Conservation (phyloP, 2,329 filamentous ascomycete species). For the Hyphodiscus sp. region DNA sequence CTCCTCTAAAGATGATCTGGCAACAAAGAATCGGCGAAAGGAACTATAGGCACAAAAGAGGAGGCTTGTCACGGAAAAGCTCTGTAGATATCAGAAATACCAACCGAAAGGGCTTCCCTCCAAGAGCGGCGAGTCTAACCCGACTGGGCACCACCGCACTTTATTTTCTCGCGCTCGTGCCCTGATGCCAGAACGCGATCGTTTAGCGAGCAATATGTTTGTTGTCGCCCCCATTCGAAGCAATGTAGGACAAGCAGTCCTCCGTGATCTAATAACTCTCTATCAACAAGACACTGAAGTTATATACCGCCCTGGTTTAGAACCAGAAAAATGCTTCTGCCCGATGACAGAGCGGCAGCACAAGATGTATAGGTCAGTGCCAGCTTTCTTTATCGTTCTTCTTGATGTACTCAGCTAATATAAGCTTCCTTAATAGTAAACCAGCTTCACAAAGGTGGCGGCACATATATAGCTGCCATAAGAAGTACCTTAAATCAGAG, state of each 20-base stretch:
- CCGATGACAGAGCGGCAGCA: constrained; percentile 4
- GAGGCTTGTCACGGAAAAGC: too few relatives aligned
- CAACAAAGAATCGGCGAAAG: too few relatives aligned
- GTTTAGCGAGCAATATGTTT: constrained; percentile 20
- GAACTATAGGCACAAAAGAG: too few relatives aligned
- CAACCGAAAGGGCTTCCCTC: too few relatives aligned
- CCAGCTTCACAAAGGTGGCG: constrained; percentile 4
- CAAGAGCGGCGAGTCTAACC: constrained; percentile 6
- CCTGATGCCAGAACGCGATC: constrained; percentile 18
- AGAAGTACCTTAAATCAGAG: constrained; percentile 5
- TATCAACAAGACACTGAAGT: constrained; percentile 17
- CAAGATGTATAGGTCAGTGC: constrained; percentile 12
- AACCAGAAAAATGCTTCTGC: constrained; percentile 19
- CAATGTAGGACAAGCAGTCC: constrained; percentile 13
- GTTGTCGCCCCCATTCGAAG: constrained; percentile 18
- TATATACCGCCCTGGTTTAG: constrained; percentile 15
- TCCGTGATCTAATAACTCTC: constrained; percentile 19
- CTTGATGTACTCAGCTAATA: too few relatives aligned
- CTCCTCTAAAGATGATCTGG: too few relatives aligned
- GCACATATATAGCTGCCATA: constrained; percentile 11
- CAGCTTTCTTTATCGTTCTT: background rate
- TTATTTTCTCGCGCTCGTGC: constrained; percentile 12
- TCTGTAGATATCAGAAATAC: too few relatives aligned
- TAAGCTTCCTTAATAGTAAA: background rate
- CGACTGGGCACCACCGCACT: constrained; percentile 5